Conservation (phyloP, 2,329 filamentous ascomycete genomes). For the Aspergillus spinulosporus region DNA sequence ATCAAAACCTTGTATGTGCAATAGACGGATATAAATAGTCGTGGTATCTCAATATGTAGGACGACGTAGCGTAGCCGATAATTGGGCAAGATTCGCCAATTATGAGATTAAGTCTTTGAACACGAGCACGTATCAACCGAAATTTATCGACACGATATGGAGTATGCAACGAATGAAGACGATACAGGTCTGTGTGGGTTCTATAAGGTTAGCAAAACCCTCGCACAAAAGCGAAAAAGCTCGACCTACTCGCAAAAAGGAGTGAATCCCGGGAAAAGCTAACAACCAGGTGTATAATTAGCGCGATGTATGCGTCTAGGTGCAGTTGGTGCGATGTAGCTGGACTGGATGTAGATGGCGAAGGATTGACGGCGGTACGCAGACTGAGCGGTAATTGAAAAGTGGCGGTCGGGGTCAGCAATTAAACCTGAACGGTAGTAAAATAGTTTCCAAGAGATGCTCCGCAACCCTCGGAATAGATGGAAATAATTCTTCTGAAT, state of each 20-base stretch:
- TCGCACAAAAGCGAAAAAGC: neutral
- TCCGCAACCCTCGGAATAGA: constrained; percentile 38
- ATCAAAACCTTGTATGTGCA: constrained; percentile 35
- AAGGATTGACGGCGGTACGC: constrained; percentile 26
- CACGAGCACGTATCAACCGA: constrained; percentile 20
- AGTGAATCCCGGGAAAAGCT: constrained; percentile 21
- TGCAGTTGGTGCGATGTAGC: constrained; percentile 15
- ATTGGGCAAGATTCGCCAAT: constrained; percentile 22
- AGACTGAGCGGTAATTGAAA: constrained; percentile 25
- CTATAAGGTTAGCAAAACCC: constrained; percentile 14
- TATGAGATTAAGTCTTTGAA: constrained; percentile 33
- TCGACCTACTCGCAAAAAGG: constrained; percentile 21
- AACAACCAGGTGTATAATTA: constrained; percentile 24
- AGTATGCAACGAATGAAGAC: constrained; percentile 19
- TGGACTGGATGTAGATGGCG: constrained; percentile 12
- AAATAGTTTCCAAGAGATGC: constrained; percentile 33
- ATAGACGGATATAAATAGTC: constrained; percentile 17
- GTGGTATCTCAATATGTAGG: constrained; percentile 27
- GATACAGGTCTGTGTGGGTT: constrained; percentile 10
- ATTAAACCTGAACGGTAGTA: constrained; percentile 23
- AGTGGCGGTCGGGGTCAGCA: constrained; percentile 15
- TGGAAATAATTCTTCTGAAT: constrained; percentile 25
- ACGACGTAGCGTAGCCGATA: constrained; percentile 14
- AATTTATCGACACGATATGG: constrained; percentile 14
- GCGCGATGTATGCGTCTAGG: constrained; percentile 17